Conservation (phyloP, 2,329 filamentous ascomycete species). For the Cercospora canescens region DNA sequence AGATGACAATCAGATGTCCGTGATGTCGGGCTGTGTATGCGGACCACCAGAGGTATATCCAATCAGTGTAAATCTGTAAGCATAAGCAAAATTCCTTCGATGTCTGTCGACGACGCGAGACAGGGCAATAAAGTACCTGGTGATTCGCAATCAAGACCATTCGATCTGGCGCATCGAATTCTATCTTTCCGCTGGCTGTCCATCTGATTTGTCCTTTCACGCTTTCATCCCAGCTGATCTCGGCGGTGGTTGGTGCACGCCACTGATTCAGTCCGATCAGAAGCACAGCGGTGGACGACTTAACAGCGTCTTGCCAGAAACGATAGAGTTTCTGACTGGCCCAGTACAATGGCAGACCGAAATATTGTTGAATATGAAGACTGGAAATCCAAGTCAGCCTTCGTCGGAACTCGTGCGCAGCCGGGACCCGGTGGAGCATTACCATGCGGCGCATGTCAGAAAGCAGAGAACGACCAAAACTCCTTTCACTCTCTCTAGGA, state of each 20-base stretch:
- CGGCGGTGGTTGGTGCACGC: constrained; percentile 77
- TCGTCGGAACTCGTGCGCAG: neutral
- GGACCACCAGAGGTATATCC: constrained; percentile 92
- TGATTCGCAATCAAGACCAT: constrained; percentile 84
- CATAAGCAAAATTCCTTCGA: neutral
- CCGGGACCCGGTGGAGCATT: neutral
- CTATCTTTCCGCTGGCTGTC: constrained; percentile 67
- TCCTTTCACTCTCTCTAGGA: neutral
- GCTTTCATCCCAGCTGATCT: constrained; percentile 78
- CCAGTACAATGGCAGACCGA: constrained; percentile 10
- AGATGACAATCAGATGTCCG: constrained; percentile 84
- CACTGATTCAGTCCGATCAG: constrained; percentile 77
- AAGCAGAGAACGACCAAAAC: constrained; percentile 1
- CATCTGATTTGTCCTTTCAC: constrained; percentile 72
- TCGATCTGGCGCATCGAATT: constrained; percentile 77
- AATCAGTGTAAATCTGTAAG: constrained; percentile 64
- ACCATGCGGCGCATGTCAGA: neutral
- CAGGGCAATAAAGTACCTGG: constrained; percentile 45
- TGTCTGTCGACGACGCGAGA: neutral
- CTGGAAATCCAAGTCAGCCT: neutral
- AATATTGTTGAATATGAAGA: constrained; percentile 17
- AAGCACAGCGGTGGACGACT: constrained; percentile 73
- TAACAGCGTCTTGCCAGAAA: constrained; percentile 38
- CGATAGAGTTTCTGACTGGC: neutral
- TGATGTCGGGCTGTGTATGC: constrained; percentile 69